Evolutionary conservation across 352 stramenopile genomes (phyloP), one percentile per base, ranked within the genome.

Genomic region (Thalassiosira ordinaria): DNA sequence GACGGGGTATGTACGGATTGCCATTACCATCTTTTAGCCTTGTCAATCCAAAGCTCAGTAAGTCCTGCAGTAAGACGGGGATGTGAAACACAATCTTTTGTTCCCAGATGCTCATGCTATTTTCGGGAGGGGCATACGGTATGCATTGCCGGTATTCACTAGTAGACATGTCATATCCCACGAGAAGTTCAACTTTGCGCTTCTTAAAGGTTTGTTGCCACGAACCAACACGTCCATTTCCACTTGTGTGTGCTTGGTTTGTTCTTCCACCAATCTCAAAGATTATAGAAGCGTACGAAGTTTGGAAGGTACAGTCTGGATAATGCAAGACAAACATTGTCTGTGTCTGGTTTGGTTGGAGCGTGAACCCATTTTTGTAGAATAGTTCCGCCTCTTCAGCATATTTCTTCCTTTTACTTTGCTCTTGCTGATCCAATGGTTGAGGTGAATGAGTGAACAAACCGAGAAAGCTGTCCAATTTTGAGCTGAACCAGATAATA

Each of bases 251-350:
- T 51, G 62, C 52, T 35, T 46, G 7, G 1, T 68, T 31, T 20
- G 26, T 53, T 26, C 66, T 51, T 11, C 44, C 49, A 57, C 24
- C 60, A 55, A 86, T 72, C 47, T 90, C 86, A 51, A 92, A 84
- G 18, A 87, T 87, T 0, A 94, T 29, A 4, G 82, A 80, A 24
- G 88, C 66, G 72, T 87, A 94, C n/a, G 89, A 88, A 20, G 81
- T 78, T 47, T 79, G 74, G 37, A 82, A 84, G 16, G 66, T 79
- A 44, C 90, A 94, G 68, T 91, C 82, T 27, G 88, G 74, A 26
- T 73, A 56, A 41, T 93, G 83, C 56, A 89, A 55, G 26, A 94
- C 67, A 65, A 82, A 91, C 22, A 94, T 75, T 13, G 69, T 87
- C 16, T 61, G 67, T 41, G 82, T 92, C 66, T 91, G 62, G 27